Conservation (phyloP, 768 basidiomycete species). For the Omphalotus guepiniiformis region DNA sequence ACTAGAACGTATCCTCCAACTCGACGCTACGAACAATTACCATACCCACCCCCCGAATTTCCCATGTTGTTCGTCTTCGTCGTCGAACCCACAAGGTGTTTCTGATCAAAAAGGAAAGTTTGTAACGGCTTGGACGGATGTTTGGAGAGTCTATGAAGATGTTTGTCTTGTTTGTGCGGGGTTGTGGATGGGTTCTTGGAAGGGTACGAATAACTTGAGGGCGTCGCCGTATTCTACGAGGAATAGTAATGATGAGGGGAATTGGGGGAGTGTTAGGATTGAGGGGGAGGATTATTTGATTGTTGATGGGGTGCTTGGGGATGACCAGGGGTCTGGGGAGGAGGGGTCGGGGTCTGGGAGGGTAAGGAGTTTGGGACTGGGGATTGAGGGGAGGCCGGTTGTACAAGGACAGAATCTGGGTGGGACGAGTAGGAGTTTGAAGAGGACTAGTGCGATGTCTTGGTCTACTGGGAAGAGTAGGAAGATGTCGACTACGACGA, state of each 20-base stretch:
- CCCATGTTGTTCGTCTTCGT: constrained; percentile 30
- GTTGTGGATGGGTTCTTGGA: constrained; percentile 74
- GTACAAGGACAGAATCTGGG: constrained; percentile 16
- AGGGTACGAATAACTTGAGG: too few species aligned
- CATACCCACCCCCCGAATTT: constrained; percentile 19
- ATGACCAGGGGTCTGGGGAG: neutral
- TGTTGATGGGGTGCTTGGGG: constrained; percentile 17
- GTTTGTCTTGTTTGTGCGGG: constrained; percentile 79
- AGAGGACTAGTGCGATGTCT: constrained; percentile 48
- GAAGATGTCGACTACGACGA: constrained; percentile 21
- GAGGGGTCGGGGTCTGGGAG: constrained; percentile 7
- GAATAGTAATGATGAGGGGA: constrained; percentile 40
- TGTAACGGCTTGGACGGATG: constrained; percentile 60
- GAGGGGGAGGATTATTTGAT: constrained; percentile 66
- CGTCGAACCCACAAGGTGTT: constrained; percentile 21
- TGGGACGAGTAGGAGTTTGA: constrained; percentile 34
- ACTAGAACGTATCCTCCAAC: constrained; percentile 62
- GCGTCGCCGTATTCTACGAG: constrained; percentile 46
- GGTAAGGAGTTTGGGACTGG: constrained; percentile 59
- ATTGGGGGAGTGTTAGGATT: constrained; percentile 55
- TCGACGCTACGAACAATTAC: constrained; percentile 35
- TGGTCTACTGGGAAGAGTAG: constrained; percentile 37
- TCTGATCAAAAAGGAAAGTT: constrained; percentile 31
- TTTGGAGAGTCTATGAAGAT: constrained; percentile 82
- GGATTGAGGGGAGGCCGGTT: constrained; percentile 61